Evolutionary conservation across 768 basidiomycete species (phyloP), one percentile per base, ranked within the genome.

Genomic region (Phlegmacium glaucopus): DNA sequence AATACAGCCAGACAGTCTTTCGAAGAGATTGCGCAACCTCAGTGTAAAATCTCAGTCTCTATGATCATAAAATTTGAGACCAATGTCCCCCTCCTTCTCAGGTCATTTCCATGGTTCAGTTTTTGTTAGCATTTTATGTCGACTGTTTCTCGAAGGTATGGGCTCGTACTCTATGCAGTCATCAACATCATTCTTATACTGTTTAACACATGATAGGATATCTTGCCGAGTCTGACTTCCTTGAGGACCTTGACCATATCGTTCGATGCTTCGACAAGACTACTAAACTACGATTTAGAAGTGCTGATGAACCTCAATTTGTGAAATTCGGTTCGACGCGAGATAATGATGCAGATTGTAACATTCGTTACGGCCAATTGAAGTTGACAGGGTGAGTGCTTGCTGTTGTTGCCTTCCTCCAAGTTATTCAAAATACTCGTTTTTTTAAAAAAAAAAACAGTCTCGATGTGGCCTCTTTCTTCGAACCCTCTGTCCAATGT

Each of bases 61-160:
- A 3, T 36, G 16, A 13, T 35, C 11, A 9, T n/a, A 17, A 30
- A 9, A 11, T 7, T 10, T 15, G 22, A 6, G 3, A 10, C 18
- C 13, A 40, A 6, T 27, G 6, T 18, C 22, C 15, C 11, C 10
- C 9, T 16, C 7, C 10, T 15, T 5, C 4, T 27, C 50, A 77
- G 76, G 74, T 51, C 64, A 63, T 30, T 62, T 77, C 18, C 61
- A 70, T 45, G 77, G 77, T n/a, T 75, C 76, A 0, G 61, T 76
- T 2, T 77, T 73, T 43, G 74, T 78, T 28, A 75, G 64, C 25
- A 61, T 57, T 22, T 64, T 67, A 9, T 70, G 70, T 22, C 51
- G 53, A 4, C 37, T 51, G 25, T 63, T 63, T 50, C 58, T 77
- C 7, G 29, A 56, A 53, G 49, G 76, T 75, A 47, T 12, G 47